Conservation (phyloP, 768 basidiomycete species). For the Coprinopsis cinerea region DNA sequence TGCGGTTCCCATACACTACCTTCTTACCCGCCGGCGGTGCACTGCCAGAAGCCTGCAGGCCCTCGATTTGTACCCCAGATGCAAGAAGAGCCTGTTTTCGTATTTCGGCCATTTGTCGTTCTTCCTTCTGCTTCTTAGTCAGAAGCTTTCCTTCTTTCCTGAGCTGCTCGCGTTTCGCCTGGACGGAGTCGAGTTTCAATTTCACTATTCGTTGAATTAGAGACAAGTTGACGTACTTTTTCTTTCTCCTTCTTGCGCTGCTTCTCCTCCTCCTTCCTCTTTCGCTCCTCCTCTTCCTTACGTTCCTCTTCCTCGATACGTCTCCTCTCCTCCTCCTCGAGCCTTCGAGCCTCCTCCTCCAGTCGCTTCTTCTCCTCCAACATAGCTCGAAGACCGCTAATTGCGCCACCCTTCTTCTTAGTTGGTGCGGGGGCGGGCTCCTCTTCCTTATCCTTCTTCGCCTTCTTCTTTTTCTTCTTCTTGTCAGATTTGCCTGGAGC, state of each 20-base stretch:
- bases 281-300: constrained; percentile 68
- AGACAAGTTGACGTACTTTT: constrained; percentile 47
- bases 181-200: too few relatives aligned
- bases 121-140: constrained; percentile 97
- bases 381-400: constrained; percentile 81
- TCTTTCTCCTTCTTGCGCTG: constrained; percentile 83
- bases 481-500: constrained; percentile 51
- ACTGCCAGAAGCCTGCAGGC: constrained; percentile 52
- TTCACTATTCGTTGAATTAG: constrained; percentile 4
- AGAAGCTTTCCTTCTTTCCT: constrained; percentile 92
- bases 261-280: constrained; percentile 76
- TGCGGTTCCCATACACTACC: constrained; percentile 77
- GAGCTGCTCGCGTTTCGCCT: constrained; percentile 85
- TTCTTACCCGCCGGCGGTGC: constrained; percentile 52
- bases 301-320: constrained; percentile 90
- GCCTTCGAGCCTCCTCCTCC: constrained; percentile 74
- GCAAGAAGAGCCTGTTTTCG: constrained; percentile 87
- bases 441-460: constrained; percentile 53
- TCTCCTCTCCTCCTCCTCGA: constrained; percentile 71
- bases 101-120: constrained; percentile 84
- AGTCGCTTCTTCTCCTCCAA: constrained; percentile 89
- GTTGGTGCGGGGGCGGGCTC: constrained; percentile 35
- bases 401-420: constrained; percentile 65
- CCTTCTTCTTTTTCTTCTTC: constrained; percentile 88
- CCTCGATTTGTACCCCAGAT: constrained; percentile 87